These are phyloP conservation scores for Candida nonsorbophila DNA, from an alignment of 805 yeast genomes.

Conservation along the genomic window DNA sequence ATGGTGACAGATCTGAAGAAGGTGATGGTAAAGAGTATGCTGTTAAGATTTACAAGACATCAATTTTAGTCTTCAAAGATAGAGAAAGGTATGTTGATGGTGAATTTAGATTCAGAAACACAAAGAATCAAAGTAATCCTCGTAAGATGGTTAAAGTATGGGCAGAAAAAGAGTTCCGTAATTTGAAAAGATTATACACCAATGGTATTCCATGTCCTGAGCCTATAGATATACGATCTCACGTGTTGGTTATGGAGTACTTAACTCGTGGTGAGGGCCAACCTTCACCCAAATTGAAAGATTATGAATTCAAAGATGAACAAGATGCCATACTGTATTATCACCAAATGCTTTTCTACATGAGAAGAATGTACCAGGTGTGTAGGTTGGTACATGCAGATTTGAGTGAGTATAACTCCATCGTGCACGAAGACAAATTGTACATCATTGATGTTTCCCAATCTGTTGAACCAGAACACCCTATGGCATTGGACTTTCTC, in stretches of 20 bases:
- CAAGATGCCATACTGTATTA: slow-evolving; percentile 67
- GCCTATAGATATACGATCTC: slow-evolving; percentile 83
- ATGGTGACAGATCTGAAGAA: slow-evolving; percentile 60
- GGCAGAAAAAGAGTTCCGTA: slow-evolving; percentile 98
- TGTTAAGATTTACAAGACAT: slow-evolving; percentile 91
- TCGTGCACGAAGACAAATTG: slow-evolving; percentile 72
- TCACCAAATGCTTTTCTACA: slow-evolving; percentile 73
- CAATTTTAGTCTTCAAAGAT: slow-evolving; percentile 94
- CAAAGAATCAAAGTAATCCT: slow-evolving; percentile 84
- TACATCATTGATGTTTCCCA: slow-evolving; percentile 96
- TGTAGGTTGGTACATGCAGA: slow-evolving; percentile 96
- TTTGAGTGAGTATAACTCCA: slow-evolving; percentile 87
- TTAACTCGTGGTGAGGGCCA: slow-evolving; percentile 73
- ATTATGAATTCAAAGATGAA: slow-evolving; percentile 65
- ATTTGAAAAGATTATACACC: slow-evolving; percentile 72
- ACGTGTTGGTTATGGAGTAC: slow-evolving; percentile 93
- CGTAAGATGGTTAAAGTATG: slow-evolving; percentile 96
- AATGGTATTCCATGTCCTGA: slow-evolving; percentile 91
- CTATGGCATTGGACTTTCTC: slow-evolving; percentile 89
- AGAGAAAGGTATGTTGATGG: slow-evolving; percentile 95
- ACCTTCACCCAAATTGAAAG: slow-evolving; percentile 87
- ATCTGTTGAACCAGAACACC: slow-evolving; percentile 96
- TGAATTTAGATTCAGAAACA: slow-evolving; percentile 85
- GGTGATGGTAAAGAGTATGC: slow-evolving; percentile 70
- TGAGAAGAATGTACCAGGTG: slow-evolving; percentile 80